Evolutionary conservation across 768 basidiomycete genomes (phyloP).

Genomic region (Mrakia gelida): DNA sequence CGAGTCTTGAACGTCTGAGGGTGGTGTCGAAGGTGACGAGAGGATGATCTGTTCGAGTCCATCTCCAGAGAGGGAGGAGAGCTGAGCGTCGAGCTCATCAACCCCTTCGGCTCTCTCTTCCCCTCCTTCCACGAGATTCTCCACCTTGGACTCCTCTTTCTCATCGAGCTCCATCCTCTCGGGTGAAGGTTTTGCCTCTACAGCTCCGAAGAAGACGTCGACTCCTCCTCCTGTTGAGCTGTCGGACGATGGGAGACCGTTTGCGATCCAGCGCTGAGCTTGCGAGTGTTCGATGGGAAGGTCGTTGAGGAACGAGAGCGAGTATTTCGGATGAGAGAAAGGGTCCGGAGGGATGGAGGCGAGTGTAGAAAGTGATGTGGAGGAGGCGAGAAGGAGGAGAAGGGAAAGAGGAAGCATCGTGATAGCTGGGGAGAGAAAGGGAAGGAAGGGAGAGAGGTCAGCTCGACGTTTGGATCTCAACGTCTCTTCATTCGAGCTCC

Average conservation of each 20-base stretch:
- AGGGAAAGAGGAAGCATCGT: constrained; percentile 1
- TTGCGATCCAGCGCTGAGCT: constrained; percentile 4
- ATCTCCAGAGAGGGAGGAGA: neutral
- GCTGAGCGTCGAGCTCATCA: neutral
- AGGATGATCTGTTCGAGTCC: neutral
- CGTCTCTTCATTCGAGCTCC: too few species aligned
- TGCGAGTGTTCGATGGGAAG: constrained; percentile 13
- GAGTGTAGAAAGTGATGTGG: neutral
- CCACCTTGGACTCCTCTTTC: neutral
- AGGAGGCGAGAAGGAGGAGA: constrained; percentile 14
- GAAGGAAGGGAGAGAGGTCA: neutral
- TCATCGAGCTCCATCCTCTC: neutral
- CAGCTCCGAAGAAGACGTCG: constrained; percentile 11
- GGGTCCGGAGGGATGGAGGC: constrained; percentile 22
- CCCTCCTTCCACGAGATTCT: neutral
- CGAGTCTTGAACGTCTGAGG: neutral
- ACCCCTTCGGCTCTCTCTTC: neutral
- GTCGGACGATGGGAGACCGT: neutral
- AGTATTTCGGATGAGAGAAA: constrained; percentile 19
- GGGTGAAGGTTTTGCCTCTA: neutral
- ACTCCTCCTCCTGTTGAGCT: neutral
- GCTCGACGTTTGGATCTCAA: neutral
- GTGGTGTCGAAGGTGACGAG: neutral
- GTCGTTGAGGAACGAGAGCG: constrained; percentile 29
- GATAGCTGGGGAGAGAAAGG: neutral